Evolutionary conservation across 1,284 basidiomycete species (phyloP).

Genomic region (Ceratobasidium sp.): DNA sequence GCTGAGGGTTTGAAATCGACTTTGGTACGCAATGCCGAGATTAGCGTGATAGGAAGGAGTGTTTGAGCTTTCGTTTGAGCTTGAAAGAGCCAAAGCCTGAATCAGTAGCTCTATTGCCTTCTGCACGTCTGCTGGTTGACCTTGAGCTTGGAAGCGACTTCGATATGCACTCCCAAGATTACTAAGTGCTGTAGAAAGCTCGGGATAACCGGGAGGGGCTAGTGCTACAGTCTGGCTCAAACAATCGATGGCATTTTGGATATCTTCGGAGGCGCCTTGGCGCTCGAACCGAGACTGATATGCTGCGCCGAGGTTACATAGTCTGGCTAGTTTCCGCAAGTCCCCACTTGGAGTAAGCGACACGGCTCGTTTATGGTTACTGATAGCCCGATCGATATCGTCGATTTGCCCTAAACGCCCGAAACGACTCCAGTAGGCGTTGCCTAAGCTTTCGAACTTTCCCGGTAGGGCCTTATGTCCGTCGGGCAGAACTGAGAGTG

Average conservation of each 20-base stretch:
- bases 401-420: neutral
- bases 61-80: neutral
- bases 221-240: neutral
- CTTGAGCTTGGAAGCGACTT: neutral
- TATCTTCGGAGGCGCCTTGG: neutral
- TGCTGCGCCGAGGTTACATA: slow-evolving; percentile 27
- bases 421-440: neutral
- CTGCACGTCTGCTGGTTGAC: neutral
- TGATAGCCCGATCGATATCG: slow-evolving; percentile 13
- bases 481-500: slow-evolving; percentile 5
- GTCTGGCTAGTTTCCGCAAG: neutral
- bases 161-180: neutral
- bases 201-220: neutral
- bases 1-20: neutral
- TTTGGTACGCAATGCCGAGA: neutral
- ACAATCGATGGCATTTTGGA: slow-evolving; percentile 11
- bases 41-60: neutral
- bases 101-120: neutral
- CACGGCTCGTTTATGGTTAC: neutral
- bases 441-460: neutral
- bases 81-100: neutral
- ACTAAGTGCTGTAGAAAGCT: neutral
- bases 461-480: neutral
- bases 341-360: slow-evolving; percentile 25
- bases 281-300: neutral